Base-by-base conservation (phyloP, 2,329 filamentous ascomycete species). In the Pseudogymnoascus sp. region DNA sequence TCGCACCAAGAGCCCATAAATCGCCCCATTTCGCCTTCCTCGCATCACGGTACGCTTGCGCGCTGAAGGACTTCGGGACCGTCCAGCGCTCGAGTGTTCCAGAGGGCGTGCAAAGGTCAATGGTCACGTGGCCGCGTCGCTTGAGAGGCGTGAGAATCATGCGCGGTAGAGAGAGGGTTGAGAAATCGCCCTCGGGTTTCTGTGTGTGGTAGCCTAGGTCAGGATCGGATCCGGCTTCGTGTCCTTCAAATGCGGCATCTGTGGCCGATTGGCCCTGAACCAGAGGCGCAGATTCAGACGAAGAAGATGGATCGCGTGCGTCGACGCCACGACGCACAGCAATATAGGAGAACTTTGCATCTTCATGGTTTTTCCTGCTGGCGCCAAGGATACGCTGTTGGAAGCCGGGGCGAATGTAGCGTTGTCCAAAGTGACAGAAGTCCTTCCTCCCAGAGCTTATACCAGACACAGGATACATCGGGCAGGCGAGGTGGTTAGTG, bases 1-100 rank as follows among this genome's bases (percentile, higher is more conserved):
- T 97, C 19, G 92, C 92, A 0, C 94, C 94, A 0, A 97, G 78
- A 0, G 92, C 91, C 94, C 94, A 99, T 8, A 97, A 77, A 71
- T 97, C 94, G 37, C 94, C 94, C 94, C 92, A 97, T 59, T 76
- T 76, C 0, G 87, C 82, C 75, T 99, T 99, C 63, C 94, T 84
- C 34, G 94, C 94, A 70, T 97, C 94, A 67, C 89, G 90, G 75
- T 92, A 97, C 0, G 91, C 91, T 67, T 88, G 84, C 67, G 82
- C 85, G 71, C 86, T 86, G 73, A 86, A 94, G 62, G 85, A 90
- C 66, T 85, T 85, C 1, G 92, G 89, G 0, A 99, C 86, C 0
- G 88, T 94, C 94, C 94, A 99, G 60, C 94, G 89, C 76, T 99
- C 92, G 33, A 96, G 84, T 39, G 82, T 84, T 30, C 89, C 94